These are phyloP conservation scores for Candida multigemmis DNA, from an alignment of 805 yeast genomes.

Conservation along the genomic window DNA sequence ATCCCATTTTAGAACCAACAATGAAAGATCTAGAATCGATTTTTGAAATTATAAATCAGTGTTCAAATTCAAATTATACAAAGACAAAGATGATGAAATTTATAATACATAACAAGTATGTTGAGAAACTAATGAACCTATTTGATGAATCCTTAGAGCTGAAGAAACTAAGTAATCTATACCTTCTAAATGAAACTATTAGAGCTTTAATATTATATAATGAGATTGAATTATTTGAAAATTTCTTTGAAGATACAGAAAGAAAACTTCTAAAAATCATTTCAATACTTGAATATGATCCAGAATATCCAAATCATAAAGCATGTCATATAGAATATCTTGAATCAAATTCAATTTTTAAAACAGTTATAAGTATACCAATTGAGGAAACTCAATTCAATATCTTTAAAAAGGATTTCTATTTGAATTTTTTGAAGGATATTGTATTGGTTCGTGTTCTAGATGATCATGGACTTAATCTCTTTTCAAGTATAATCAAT, in stretches of 20 bases:
- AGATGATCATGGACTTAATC: constrained; percentile 70
- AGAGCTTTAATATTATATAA: constrained; percentile 66
- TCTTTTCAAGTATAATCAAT: constrained; percentile 60
- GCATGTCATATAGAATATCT: constrained; percentile 72
- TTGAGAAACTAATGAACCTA: constrained; percentile 39
- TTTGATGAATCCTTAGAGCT: constrained; percentile 50
- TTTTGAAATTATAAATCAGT: constrained; percentile 48
- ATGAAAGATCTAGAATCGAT: constrained; percentile 44
- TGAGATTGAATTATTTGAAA: constrained; percentile 37
- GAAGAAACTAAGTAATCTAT: constrained; percentile 46
- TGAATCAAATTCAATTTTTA: constrained; percentile 48
- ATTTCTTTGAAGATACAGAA: constrained; percentile 20
- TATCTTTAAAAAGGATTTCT: constrained; percentile 65
- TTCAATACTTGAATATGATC: constrained; percentile 83
- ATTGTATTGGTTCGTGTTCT: constrained; percentile 74
- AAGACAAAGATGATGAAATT: constrained; percentile 51
- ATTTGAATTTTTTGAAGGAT: constrained; percentile 76
- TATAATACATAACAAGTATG: constrained; percentile 44
- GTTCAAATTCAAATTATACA: constrained; percentile 54
- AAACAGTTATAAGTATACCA: constrained; percentile 57
- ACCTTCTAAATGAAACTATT: constrained; percentile 61
- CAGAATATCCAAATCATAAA: constrained; percentile 71
- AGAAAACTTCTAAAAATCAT: constrained; percentile 41
- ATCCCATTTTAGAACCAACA: constrained; percentile 47
- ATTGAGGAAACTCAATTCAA: constrained; percentile 33